These are phyloP conservation scores for Helotiales sp. DNA, from an alignment of 2,329 filamentous ascomycete genomes.

Conservation along the genomic window DNA sequence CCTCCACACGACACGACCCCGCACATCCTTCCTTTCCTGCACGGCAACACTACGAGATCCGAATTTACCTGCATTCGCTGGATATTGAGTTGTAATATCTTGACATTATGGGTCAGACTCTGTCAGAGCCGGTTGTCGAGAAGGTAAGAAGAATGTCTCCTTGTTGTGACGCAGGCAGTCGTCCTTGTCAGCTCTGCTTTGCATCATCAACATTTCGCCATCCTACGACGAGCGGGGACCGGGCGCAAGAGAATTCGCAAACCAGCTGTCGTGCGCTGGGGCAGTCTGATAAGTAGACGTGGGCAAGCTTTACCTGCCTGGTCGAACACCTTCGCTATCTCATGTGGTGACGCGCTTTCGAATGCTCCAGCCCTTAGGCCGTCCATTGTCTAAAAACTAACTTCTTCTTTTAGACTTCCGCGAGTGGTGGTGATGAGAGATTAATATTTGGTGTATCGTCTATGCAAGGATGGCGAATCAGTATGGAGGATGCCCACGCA, in stretches of 20 bases:
- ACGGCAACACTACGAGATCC: constrained; percentile 13
- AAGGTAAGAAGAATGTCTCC: constrained; percentile 68
- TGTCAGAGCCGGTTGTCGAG: constrained; percentile 97
- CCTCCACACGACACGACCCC: constrained; percentile 24
- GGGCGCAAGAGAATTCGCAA: neutral
- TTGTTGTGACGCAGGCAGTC: neutral
- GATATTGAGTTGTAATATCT: constrained; percentile 26
- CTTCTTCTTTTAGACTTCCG: constrained; percentile 66
- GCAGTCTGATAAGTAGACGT: neutral
- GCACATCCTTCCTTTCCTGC: constrained; percentile 24
- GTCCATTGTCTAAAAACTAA: constrained; percentile 25
- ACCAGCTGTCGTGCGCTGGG: neutral
- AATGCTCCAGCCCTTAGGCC: neutral
- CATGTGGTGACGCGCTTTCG: neutral
- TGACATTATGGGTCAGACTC: constrained; percentile 87
- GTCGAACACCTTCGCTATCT: neutral
- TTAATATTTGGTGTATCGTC: constrained; percentile 92
- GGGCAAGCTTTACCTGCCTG: neutral
- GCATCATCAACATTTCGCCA: neutral
- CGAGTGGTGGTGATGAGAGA: constrained; percentile 87
- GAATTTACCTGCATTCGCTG: constrained; percentile 12
- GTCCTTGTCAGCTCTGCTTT: neutral
- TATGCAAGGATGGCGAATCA: constrained; percentile 99
- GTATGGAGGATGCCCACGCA: constrained; percentile 97
- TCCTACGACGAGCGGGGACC: neutral